Evolutionary conservation across 140 eudicot species (phyloP), one percentile per base, ranked within the genome.

Genomic region (Anethum foeniculum): DNA sequence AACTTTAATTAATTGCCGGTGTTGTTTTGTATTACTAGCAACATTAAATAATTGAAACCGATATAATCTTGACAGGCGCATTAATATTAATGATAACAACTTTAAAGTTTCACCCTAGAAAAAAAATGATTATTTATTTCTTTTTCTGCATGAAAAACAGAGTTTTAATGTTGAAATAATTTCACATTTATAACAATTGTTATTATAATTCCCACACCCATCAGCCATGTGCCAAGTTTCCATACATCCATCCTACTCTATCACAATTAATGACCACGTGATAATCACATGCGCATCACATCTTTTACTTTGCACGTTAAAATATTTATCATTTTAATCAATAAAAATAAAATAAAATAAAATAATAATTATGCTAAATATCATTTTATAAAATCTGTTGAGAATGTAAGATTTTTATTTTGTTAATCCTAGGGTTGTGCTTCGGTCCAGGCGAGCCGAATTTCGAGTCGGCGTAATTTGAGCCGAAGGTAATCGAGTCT

Each of bases 181-280:
- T 15, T 2, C 12, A 48, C 3, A 48, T 48, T 12, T 51, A 51
- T 51, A 51, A 1, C 16, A 15, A 10, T 49, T 5, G 2, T 49
- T 5, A 54, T 54, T 0, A 54, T 23, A 60, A 7, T 60, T 4
- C 30, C 68, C 2, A 0, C 30, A 10, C 0, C 32, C 68, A 58
- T 58, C 68, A 58, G 32, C 68, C 68, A 58, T 58, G 68, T 58
- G 68, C 32, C 68, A 58, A 58, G 32, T 58, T 58, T 58, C 30
- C 27, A 58, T n/a, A 1, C 9, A 58, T n/a, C 32, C 68, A 58
- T 58, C 68, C 68, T 7, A 58, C 68, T 58, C 68, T n/a, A n/a
- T 58, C 68, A 58, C 32, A 58, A 62, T n/a, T 62, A n/a, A 62
- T 62, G 34, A 10, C 34, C 69, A 62, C 69, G 69, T 58, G 68